These are phyloP conservation scores for Aphanoascus verrucosus DNA, from an alignment of 2,329 filamentous ascomycete genomes.

Conservation along the genomic window DNA sequence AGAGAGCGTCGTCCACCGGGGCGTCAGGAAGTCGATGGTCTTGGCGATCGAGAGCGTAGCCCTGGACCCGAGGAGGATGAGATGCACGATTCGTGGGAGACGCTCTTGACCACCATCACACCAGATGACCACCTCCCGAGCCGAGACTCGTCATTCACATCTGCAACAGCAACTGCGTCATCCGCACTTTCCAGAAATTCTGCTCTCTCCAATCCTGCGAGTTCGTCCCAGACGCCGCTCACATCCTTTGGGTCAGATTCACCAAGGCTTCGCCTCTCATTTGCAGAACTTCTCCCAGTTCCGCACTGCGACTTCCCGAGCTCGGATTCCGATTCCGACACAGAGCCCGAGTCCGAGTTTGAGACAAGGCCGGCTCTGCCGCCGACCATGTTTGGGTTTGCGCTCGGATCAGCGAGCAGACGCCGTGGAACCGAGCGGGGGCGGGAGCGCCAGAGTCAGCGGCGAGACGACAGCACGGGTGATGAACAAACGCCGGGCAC, in stretches of 20 bases:
- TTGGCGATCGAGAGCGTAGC: constrained; percentile 79
- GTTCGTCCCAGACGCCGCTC: constrained; percentile 37
- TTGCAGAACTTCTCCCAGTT: constrained; percentile 28
- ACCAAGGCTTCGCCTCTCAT: constrained; percentile 15
- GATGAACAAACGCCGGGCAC: not conserved
- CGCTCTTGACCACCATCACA: constrained; percentile 65
- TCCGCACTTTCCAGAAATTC: constrained; percentile 21
- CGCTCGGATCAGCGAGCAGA: not conserved
- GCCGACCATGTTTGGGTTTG: not conserved
- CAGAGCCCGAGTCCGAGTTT: constrained; percentile 13
- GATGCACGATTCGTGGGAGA: constrained; percentile 61
- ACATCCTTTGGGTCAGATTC: constrained; percentile 19
- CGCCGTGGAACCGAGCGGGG: not conserved
- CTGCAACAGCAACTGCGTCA: constrained; percentile 31
- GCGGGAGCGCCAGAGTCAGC: not conserved
- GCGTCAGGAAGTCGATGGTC: constrained; percentile 48
- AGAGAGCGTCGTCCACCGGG: constrained; percentile 16
- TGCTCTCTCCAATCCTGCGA: constrained; percentile 26
- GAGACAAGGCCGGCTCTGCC: constrained; percentile 17
- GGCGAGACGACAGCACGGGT: not conserved
- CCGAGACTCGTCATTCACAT: constrained; percentile 71
- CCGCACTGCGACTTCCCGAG: constrained; percentile 29
- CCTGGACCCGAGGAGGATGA: constrained; percentile 46
- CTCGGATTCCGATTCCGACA: constrained; percentile 7
- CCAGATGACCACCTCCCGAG: constrained; percentile 74